Evolutionary conservation across 306 rosid genomes (phyloP).

Genomic region (Castanea crenata): DNA sequence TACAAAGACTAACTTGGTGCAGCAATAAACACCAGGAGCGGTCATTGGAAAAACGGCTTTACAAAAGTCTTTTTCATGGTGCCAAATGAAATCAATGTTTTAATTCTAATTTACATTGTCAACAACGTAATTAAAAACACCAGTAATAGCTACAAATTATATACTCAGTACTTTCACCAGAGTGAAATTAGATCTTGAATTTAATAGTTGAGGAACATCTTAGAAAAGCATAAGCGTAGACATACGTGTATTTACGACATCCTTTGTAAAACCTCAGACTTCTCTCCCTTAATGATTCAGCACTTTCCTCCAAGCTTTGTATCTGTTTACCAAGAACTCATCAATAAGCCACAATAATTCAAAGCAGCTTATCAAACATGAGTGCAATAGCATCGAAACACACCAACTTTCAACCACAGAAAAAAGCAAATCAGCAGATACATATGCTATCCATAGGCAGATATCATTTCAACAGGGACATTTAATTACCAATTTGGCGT

Average conservation of each 20-base stretch:
- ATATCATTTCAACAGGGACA: background rate
- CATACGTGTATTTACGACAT: constrained; percentile 99
- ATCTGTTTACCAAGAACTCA: constrained; percentile 59
- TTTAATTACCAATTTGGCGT: background rate
- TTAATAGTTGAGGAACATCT: background rate
- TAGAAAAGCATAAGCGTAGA: background rate
- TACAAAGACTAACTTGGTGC: constrained; percentile 5
- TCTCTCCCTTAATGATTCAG: constrained; percentile 93
- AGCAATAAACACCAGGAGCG: background rate
- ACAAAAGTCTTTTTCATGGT: background rate
- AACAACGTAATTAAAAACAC: background rate
- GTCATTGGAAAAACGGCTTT: constrained; percentile 8
- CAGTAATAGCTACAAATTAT: background rate
- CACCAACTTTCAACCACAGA: background rate
- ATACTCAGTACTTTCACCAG: background rate
- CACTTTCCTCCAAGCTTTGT: constrained; percentile 96
- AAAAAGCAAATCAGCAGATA: background rate
- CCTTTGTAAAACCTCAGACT: constrained; percentile 93
- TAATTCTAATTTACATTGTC: background rate
- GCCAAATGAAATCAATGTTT: background rate
- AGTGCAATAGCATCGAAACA: background rate
- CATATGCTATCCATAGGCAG: background rate
- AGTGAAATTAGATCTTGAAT: background rate
- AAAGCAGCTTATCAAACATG: constrained; percentile 15
- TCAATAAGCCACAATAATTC: constrained; percentile 20